These are phyloP conservation scores for Russula sp. DNA, from an alignment of 768 basidiomycete genomes.

Conservation along the genomic window DNA sequence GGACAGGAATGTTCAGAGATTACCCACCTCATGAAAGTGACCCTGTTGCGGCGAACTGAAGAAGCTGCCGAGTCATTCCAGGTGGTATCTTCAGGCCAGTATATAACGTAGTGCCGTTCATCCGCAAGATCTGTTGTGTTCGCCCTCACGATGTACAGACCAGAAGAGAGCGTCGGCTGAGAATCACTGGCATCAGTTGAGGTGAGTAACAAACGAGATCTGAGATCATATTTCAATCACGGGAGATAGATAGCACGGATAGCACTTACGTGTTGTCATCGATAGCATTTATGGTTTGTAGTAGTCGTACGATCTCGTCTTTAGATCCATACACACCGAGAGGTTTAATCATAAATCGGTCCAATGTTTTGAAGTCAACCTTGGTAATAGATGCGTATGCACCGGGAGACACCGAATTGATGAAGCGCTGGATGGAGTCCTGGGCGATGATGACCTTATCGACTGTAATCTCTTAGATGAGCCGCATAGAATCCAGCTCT, in stretches of 20 bases:
- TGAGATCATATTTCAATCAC: neutral
- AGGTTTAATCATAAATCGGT: conserved; percentile 39
- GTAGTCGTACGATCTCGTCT: conserved; percentile 39
- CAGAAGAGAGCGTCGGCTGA: conserved; percentile 36
- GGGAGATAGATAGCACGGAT: too few species aligned
- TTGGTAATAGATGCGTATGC: conserved; percentile 46
- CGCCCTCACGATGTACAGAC: conserved; percentile 38
- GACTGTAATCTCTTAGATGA: conserved; percentile 29
- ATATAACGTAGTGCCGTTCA: conserved; percentile 39
- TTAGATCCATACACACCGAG: conserved; percentile 53
- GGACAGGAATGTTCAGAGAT: neutral
- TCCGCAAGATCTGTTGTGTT: conserved; percentile 15
- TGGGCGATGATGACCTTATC: conserved; percentile 57
- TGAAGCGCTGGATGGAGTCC: conserved; percentile 39
- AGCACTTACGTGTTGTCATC: conserved; percentile 34
- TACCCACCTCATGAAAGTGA: conserved; percentile 54
- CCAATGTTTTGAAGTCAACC: conserved; percentile 48
- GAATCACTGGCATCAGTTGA: conserved; percentile 15
- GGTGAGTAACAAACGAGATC: conserved; percentile 20
- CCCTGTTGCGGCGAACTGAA: conserved; percentile 43
- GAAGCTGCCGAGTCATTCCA: conserved; percentile 46
- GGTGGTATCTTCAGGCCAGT: conserved; percentile 55
- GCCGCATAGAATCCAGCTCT: too few species aligned
- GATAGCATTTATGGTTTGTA: conserved; percentile 32
- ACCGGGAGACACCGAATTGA: conserved; percentile 41